Percentiles rank a stretch among this genome's conserved stretches.
phyloP scores from a whole-genome alignment of 352 stramenopile genomes.

The Pythium inflatum region DNA sequence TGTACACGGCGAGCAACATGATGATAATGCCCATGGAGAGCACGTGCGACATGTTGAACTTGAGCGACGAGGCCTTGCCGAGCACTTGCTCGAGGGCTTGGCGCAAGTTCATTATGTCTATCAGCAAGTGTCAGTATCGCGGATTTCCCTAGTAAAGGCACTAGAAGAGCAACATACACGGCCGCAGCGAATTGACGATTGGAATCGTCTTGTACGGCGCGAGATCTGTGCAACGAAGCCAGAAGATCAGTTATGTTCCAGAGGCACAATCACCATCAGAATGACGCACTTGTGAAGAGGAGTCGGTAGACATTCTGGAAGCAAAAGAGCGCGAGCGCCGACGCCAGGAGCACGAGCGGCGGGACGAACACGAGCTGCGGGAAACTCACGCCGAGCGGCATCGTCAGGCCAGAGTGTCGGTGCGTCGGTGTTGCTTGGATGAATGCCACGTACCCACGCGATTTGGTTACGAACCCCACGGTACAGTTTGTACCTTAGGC shows the following conservation, averaged over 20 bases:
- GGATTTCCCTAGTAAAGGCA: background rate
- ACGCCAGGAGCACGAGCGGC: slow-evolving; percentile 66
- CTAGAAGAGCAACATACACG: slow-evolving; percentile 41
- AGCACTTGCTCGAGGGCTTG: slow-evolving; percentile 75
- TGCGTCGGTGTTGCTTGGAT: too few relatives aligned
- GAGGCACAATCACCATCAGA: background rate
- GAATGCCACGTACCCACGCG: too few relatives aligned
- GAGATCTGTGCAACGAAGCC: slow-evolving; percentile 35
- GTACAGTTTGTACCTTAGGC: too few relatives aligned
- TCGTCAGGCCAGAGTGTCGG: slow-evolving; percentile 8
- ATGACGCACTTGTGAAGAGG: slow-evolving; percentile 56
- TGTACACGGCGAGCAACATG: slow-evolving; percentile 75
- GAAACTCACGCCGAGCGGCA: slow-evolving; percentile 40
- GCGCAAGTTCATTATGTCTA: slow-evolving; percentile 72
- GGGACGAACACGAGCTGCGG: slow-evolving; percentile 74
- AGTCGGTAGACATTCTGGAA: slow-evolving; percentile 81
- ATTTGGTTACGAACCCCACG: too few relatives aligned
- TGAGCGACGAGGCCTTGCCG: slow-evolving; percentile 74
- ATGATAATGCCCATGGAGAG: slow-evolving; percentile 81
- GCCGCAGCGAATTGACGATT: slow-evolving; percentile 54
- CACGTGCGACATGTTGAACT: slow-evolving; percentile 83
- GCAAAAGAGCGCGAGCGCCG: slow-evolving; percentile 74
- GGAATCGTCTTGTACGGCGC: slow-evolving; percentile 74
- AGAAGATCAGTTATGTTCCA: background rate
- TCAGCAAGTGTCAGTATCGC: background rate